Percentiles rank a stretch among this genome's conserved stretches.
Evolutionary conservation across 169 alveolate species (phyloP).

Genomic region (Besnoitia besnoiti): DNA sequence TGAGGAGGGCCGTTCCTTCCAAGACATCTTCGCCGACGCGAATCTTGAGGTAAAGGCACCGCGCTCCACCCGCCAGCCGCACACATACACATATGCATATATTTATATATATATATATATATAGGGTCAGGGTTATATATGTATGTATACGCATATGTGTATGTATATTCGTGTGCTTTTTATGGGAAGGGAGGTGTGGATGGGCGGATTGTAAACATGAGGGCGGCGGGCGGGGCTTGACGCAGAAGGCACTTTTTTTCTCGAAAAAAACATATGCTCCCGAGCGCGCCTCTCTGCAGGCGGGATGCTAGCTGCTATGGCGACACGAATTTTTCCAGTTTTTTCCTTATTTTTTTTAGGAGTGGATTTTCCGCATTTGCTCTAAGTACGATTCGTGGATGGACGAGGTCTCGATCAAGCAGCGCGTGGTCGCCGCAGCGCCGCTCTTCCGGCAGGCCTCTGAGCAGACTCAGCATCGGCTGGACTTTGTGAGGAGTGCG

Average conservation of each 20-base stretch:
- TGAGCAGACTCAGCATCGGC: slow-evolving; percentile 23
- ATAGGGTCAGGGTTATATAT: not conserved
- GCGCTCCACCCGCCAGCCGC: not conserved
- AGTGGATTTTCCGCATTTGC: slow-evolving; percentile 37
- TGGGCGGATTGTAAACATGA: not conserved
- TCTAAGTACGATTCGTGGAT: slow-evolving; percentile 16
- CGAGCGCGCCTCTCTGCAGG: no score
- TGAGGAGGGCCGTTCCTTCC: slow-evolving; percentile 32
- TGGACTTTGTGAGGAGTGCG: not conserved
- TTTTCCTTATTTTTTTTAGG: not conserved
- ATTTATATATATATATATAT: not conserved
- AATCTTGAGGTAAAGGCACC: slow-evolving; percentile 11
- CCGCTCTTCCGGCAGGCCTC: slow-evolving; percentile 19
- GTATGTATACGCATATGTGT: not conserved
- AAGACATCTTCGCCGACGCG: slow-evolving; percentile 48
- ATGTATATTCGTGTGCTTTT: not conserved
- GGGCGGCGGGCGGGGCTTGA: not conserved
- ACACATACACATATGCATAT: not conserved
- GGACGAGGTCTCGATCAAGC: slow-evolving; percentile 27
- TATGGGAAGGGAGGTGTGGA: not conserved
- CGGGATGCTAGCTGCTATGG: no score
- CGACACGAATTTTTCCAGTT: not conserved
- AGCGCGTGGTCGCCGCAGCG: slow-evolving; percentile 13
- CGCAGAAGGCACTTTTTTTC: not conserved
- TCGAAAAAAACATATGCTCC: no score